Evolutionary conservation across 306 rosid species (phyloP).

Genomic region (Cicer judaicum): DNA sequence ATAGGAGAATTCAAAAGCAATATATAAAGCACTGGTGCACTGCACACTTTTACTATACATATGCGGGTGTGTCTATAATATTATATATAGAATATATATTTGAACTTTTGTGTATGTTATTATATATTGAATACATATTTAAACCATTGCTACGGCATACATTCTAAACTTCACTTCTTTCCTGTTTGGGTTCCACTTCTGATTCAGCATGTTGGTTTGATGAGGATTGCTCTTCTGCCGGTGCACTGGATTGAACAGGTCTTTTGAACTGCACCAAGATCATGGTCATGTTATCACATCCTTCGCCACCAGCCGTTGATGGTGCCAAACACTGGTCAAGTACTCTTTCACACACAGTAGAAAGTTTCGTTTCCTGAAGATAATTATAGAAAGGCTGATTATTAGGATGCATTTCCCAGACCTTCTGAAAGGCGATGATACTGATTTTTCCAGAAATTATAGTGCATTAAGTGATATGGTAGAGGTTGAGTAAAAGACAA

Average conservation of each 20-base stretch:
- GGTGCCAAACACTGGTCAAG: slow-evolving; percentile 93
- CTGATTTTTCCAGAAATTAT: background rate
- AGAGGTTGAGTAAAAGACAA: slow-evolving; percentile 25
- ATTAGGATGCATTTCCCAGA: background rate
- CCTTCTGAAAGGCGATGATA: background rate
- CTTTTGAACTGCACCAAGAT: slow-evolving; percentile 89
- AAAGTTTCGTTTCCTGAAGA: slow-evolving; percentile 75
- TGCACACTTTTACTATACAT: slow-evolving; percentile 39
- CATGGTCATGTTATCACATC: slow-evolving; percentile 99
- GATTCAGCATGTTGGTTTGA: slow-evolving; percentile 48
- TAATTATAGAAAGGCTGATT: background rate
- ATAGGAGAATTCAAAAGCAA: slow-evolving; percentile 32
- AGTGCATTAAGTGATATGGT: background rate
- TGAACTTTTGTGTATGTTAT: slow-evolving; percentile 8
- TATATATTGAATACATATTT: slow-evolving; percentile 36
- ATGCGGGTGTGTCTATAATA: background rate
- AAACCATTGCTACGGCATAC: slow-evolving; percentile 32
- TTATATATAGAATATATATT: slow-evolving; percentile 33
- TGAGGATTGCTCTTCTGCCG: slow-evolving; percentile 55
- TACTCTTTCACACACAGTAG: slow-evolving; percentile 82
- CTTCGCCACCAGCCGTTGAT: slow-evolving; percentile 78
- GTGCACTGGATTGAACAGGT: slow-evolving; percentile 50
- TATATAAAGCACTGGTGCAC: slow-evolving; percentile 35
- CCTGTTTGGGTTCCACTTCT: slow-evolving; percentile 40
- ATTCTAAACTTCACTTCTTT: slow-evolving; percentile 47